A percentile compares a stretch with the other conserved stretches of the same genome.
phyloP scores from a whole-genome alignment of 345 rosid genomes.

The Eutrema yunnanense region DNA sequence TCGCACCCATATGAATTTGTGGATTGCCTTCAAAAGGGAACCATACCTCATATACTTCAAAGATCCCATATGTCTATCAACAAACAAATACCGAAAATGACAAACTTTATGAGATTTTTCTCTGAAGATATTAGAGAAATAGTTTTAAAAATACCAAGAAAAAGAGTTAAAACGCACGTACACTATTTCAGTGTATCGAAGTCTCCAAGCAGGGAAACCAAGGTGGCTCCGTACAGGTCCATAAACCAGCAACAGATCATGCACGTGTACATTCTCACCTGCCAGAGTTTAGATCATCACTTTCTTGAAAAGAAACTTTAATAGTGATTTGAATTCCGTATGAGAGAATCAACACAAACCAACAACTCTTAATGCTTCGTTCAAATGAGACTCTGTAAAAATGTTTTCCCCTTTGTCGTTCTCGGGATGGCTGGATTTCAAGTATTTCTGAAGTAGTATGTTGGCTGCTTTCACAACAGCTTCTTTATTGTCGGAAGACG shows the following conservation, averaged over 20 bases:
- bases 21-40: slow-evolving; percentile 60
- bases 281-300: slow-evolving; percentile 17
- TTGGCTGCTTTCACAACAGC: slow-evolving; percentile 85
- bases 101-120: neutral
- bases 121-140: neutral
- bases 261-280: slow-evolving; percentile 70
- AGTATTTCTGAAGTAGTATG: slow-evolving; percentile 46
- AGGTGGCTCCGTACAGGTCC: slow-evolving; percentile 85
- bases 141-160: neutral
- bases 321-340: neutral
- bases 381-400: slow-evolving; percentile 63
- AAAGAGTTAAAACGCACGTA: slow-evolving; percentile 31
- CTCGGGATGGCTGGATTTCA: slow-evolving; percentile 32
- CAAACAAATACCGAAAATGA: slow-evolving; percentile 12
- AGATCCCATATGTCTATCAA: slow-evolving; percentile 76
- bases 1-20: slow-evolving; percentile 62
- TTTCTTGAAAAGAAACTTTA: neutral
- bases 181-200: slow-evolving; percentile 85
- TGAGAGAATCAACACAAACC: slow-evolving; percentile 45
- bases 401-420: slow-evolving; percentile 38
- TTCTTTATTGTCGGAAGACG: slow-evolving; percentile 75
- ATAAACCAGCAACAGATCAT: slow-evolving; percentile 76
- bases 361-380: slow-evolving; percentile 56
- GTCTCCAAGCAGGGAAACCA: slow-evolving; percentile 96
- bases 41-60: slow-evolving; percentile 64